Evolutionary conservation across 1,139 yeast species (phyloP).

Genomic region (Sugiyamaella grinbergsii): DNA sequence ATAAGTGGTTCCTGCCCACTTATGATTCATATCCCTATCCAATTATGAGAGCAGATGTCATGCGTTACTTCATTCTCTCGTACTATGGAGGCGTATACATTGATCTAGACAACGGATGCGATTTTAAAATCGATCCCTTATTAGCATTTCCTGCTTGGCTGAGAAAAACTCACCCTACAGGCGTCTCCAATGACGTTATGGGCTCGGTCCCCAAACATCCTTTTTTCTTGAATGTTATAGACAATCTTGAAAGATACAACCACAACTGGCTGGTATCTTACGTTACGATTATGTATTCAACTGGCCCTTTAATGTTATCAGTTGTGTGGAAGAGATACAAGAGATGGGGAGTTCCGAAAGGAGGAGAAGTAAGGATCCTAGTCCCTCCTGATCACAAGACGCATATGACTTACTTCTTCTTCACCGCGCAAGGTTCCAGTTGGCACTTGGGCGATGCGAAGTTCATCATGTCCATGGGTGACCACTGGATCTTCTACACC

Average conservation of each 20-base stretch:
- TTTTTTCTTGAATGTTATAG: constrained; percentile 69
- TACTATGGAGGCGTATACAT: constrained; percentile 89
- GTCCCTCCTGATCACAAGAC: constrained; percentile 61
- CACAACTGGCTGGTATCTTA: constrained; percentile 58
- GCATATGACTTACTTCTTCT: constrained; percentile 51
- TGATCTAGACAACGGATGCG: constrained; percentile 88
- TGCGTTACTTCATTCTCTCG: constrained; percentile 76
- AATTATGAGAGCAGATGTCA: constrained; percentile 89
- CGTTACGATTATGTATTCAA: constrained; percentile 86
- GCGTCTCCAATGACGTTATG: constrained; percentile 90
- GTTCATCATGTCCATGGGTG: constrained; percentile 67
- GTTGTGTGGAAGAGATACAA: constrained; percentile 85
- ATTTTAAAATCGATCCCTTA: constrained; percentile 72
- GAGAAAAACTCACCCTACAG: constrained; percentile 83
- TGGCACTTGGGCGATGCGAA: constrained; percentile 88
- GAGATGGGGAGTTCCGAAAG: constrained; percentile 53
- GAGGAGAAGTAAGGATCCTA: constrained; percentile 52
- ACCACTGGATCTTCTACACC: constrained; percentile 70
- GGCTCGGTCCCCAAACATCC: constrained; percentile 86
- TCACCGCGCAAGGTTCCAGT: constrained; percentile 74
- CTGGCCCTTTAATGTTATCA: constrained; percentile 85
- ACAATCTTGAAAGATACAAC: constrained; percentile 57
- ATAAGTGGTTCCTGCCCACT: constrained; percentile 80
- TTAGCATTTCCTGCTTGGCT: constrained; percentile 81
- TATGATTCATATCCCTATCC: constrained; percentile 79